Conservation (phyloP, 345 rosid genomes). For the Brassica nigra region DNA sequence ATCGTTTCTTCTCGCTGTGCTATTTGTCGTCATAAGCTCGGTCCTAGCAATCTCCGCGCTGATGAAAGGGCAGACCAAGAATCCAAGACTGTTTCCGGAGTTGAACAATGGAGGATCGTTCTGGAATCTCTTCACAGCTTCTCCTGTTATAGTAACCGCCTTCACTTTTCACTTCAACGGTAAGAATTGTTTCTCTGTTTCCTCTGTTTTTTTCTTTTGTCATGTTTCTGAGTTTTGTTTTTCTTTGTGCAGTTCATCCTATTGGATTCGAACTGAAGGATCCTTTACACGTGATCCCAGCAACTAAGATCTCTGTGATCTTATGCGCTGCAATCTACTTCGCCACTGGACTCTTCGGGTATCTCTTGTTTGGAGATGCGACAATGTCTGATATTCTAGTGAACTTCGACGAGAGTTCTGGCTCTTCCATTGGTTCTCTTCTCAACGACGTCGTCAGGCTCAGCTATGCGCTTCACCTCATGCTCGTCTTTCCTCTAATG, state of each 20-base stretch:
- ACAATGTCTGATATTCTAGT: conserved; percentile 76
- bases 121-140: conserved; percentile 82
- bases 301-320: conserved; percentile 60
- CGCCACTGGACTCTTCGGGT: conserved; percentile 69
- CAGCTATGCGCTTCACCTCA: conserved; percentile 81
- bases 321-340: conserved; percentile 70
- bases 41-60: conserved; percentile 63
- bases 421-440: conserved; percentile 56
- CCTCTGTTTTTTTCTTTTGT: neutral
- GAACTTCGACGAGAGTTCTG: conserved; percentile 67
- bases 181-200: conserved; percentile 35
- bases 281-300: conserved; percentile 60
- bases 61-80: conserved; percentile 59
- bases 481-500: conserved; percentile 78
- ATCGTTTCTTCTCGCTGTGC: conserved; percentile 56
- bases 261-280: conserved; percentile 70
- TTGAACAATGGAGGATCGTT: conserved; percentile 55
- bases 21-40: conserved; percentile 72
- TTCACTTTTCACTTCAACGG: conserved; percentile 96
- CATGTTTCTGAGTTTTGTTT: conserved; percentile 20
- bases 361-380: conserved; percentile 78
- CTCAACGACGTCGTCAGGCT: conserved; percentile 67
- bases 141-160: conserved; percentile 88
- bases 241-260: conserved; percentile 68
- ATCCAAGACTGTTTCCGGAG: conserved; percentile 62